Percentiles rank a stretch among this genome's conserved stretches.
Evolutionary conservation across 495 filamentous ascomycete genomes (phyloP).

Genomic region (Talaromyces adpressus): DNA sequence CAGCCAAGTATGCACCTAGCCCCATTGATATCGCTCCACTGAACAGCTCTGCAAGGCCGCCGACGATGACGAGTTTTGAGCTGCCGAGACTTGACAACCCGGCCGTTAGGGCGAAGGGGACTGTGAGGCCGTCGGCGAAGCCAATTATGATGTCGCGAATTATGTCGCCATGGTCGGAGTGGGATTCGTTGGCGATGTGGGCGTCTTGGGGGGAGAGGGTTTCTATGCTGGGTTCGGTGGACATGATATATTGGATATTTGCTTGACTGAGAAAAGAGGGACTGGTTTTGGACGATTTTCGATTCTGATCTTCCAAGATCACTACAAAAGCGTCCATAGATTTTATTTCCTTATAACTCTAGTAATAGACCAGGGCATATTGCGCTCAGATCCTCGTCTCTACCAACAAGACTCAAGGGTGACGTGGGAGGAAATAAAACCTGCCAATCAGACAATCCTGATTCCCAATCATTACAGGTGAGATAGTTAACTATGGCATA

Average conservation of each 20-base stretch:
- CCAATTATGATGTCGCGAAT: conserved; percentile 44
- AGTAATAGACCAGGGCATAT: background rate
- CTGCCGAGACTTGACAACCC: conserved; percentile 52
- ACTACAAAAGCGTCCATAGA: background rate
- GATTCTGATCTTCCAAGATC: background rate
- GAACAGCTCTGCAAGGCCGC: conserved; percentile 61
- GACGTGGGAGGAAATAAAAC: background rate
- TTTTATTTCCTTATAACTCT: background rate
- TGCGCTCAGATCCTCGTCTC: background rate
- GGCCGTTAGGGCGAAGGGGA: conserved; percentile 59
- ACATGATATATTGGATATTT: background rate
- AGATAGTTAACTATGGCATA: no score
- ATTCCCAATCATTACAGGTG: background rate
- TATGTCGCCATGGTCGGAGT: background rate
- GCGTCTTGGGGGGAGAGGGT: conserved; percentile 4
- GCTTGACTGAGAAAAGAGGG: no score
- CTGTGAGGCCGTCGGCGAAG: conserved; percentile 57
- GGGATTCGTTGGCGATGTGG: background rate
- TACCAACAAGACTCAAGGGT: background rate
- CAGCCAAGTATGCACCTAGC: conserved; percentile 53
- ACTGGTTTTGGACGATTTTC: background rate
- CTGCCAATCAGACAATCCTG: background rate
- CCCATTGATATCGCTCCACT: conserved; percentile 66
- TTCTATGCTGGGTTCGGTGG: conserved; percentile 2
- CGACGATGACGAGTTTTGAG: conserved; percentile 59